Evolutionary conservation across 2,329 filamentous ascomycete genomes (phyloP).

Genomic region (Bretziella fagacearum): DNA sequence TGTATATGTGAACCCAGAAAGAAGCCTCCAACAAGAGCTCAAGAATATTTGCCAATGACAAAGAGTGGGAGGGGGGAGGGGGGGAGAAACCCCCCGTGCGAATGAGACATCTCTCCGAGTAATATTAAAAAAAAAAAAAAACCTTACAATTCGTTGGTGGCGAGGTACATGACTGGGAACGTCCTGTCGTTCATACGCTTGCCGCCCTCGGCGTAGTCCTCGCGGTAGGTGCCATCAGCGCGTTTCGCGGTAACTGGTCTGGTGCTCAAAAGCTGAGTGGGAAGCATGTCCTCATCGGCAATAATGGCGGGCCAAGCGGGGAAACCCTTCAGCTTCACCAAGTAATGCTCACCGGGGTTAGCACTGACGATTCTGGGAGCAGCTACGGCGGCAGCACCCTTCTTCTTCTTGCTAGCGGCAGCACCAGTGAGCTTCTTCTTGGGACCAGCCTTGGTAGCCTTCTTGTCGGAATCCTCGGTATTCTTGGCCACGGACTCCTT

Average conservation of each 20-base stretch:
- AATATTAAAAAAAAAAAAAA: neutral
- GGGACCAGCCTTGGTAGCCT: constrained; percentile 22
- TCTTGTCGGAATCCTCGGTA: constrained; percentile 19
- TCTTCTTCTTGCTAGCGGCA: constrained; percentile 65
- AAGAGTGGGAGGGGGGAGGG: too few relatives aligned
- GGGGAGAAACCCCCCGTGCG: neutral
- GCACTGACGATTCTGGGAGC: constrained; percentile 57
- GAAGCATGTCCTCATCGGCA: constrained; percentile 88
- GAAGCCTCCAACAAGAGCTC: too few relatives aligned
- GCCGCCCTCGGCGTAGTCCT: constrained; percentile 73
- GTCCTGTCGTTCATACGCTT: constrained; percentile 73
- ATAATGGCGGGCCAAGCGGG: constrained; percentile 90
- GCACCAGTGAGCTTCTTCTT: constrained; percentile 58
- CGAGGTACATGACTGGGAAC: constrained; percentile 88
- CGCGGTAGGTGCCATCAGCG: constrained; percentile 69
- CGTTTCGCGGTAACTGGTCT: constrained; percentile 73
- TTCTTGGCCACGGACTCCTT: constrained; percentile 25
- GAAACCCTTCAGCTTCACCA: constrained; percentile 87
- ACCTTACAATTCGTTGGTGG: constrained; percentile 93
- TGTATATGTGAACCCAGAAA: too few relatives aligned
- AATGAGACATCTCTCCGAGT: too few relatives aligned
- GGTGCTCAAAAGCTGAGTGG: constrained; percentile 53
- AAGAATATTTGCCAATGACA: neutral
- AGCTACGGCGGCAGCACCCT: constrained; percentile 66
- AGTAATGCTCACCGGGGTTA: constrained; percentile 78